Base-by-base conservation (phyloP, 768 basidiomycete genomes). In the Leucocoprinus birnbaumii region DNA sequence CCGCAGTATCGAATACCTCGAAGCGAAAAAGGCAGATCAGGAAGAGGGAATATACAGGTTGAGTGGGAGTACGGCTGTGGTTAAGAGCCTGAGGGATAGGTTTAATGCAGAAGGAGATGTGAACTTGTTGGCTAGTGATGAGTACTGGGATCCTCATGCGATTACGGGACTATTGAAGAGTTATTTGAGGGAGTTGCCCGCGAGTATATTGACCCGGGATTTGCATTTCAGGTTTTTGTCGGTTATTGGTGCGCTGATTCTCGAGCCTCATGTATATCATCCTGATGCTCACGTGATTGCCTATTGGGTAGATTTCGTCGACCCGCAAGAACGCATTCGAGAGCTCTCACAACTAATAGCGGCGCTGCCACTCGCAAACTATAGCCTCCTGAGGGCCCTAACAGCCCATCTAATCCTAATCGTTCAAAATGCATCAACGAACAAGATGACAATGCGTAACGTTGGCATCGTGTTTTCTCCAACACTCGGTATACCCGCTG, bases 371-470 rank as follows among this genome's bases (percentile, higher is more conserved):
- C 77, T 94, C 18, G 85, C 89, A 59, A 98, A 98, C 69, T 99
- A 98, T 70, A 93, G 87, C 55, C 78, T 98, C 18, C 84, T 98
- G 56, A 89, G 96, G 35, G 95, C 96, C 14, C 79, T 99, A 54
- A 95, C 89, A 1, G 93, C 95, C 22, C 96, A 99, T 70, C 78
- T 99, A 58, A 97, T 98, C 61, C 78, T 94, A 42, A 90, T 99
- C 62, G 94, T 98, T 43, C 88, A 93, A 69, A 94, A 98, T 66
- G 83, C 94, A 16, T 63, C 79, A 41, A 73, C 89, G 56, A 97
- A 97, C 84, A 98, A 95, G 77, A 99, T 99, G 97, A 95, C 90
- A 40, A 87, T 98, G 84, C 86, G 96, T 44, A 99, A 99, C 67
- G 93, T 99, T 24, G 95, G 96, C 16, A 98, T 99, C 57, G 96